Base-by-base conservation (phyloP, 139 green algal genomes). In the Micractinium sp. region DNA sequence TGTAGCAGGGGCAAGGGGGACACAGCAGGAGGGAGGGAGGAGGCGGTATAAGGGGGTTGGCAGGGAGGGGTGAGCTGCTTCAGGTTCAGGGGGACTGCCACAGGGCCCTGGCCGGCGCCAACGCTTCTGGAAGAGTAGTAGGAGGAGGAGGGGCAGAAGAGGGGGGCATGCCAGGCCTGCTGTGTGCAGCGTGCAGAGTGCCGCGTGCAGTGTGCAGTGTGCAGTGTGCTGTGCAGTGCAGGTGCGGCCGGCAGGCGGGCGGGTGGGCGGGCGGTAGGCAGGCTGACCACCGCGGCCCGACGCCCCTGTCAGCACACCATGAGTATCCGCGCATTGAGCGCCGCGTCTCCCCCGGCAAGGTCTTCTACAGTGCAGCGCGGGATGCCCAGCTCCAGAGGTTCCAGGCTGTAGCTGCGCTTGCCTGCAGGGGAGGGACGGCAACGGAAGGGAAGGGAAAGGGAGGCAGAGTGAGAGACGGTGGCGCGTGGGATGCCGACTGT, bases 401-500 rank as follows among this genome's bases (percentile, higher is more conserved):
- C 95, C 56, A 98, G 90, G 7, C 3, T 82, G 92, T 96, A 97
- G 41, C 76, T 71, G 25, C 87, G 88, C 67, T 90, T 93, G 36
- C 90, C 84, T 20, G 91, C 87, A 9, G 85, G 67, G n/a, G 23
- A 38, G 15, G 47, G 47, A 60, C 29, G 15, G 27, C 18, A 36
- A 33, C 4, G 75, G 15, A 29, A 25, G 18, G 20, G 63, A 31
- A 31, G 63, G 63, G 20, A 71, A 71, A 23, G 63, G 60, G 60
- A 67, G 60, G 60, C 60, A 71, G 63, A 23, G 63, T 71, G 12
- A 27, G 20, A 23, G 63, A 12, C 93, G 73, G 89, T 89, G 92
- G 97, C 99, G 53, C 94, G 91, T 1, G 94, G 92, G 81, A 99
- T 99, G 87, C 98, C 97, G 41, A 98, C 76, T 99, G 95, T 77